phyloP scores from a whole-genome alignment of 805 yeast genomes.

The Candida qinlingensis region DNA sequence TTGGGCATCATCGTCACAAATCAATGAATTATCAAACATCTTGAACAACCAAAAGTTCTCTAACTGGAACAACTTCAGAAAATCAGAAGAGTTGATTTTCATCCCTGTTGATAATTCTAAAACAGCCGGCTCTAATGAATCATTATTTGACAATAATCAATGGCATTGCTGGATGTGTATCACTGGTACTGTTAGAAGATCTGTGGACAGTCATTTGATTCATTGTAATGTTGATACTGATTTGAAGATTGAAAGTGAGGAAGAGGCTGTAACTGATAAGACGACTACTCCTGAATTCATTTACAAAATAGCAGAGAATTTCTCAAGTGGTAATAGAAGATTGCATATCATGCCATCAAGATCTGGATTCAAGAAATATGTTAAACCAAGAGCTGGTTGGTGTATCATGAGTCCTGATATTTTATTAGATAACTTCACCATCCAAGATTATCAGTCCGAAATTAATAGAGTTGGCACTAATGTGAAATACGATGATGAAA shows the following conservation, averaged over 20 bases:
- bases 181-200: conserved; percentile 87
- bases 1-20: conserved; percentile 80
- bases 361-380: conserved; percentile 59
- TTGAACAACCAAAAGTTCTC: conserved; percentile 52
- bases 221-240: conserved; percentile 94
- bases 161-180: conserved; percentile 99
- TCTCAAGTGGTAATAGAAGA: conserved; percentile 74
- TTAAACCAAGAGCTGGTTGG: conserved; percentile 81
- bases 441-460: conserved; percentile 39
- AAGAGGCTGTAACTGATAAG: conserved; percentile 18
- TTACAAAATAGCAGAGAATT: conserved; percentile 83
- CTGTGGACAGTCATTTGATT: conserved; percentile 76
- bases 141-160: conserved; percentile 63
- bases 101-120: conserved; percentile 48
- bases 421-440: conserved; percentile 62
- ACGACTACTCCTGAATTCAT: conserved; percentile 68
- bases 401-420: conserved; percentile 84
- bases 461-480: conserved; percentile 41
- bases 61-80: conserved; percentile 55
- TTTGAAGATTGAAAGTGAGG: conserved; percentile 57
- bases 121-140: conserved; percentile 43
- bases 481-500: conserved; percentile 66
- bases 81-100: conserved; percentile 86
- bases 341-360: conserved; percentile 78
- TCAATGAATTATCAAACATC: conserved; percentile 53